These are phyloP conservation scores for Halophytophthora polymorphica DNA, from an alignment of 352 stramenopile genomes.

Conservation along the genomic window DNA sequence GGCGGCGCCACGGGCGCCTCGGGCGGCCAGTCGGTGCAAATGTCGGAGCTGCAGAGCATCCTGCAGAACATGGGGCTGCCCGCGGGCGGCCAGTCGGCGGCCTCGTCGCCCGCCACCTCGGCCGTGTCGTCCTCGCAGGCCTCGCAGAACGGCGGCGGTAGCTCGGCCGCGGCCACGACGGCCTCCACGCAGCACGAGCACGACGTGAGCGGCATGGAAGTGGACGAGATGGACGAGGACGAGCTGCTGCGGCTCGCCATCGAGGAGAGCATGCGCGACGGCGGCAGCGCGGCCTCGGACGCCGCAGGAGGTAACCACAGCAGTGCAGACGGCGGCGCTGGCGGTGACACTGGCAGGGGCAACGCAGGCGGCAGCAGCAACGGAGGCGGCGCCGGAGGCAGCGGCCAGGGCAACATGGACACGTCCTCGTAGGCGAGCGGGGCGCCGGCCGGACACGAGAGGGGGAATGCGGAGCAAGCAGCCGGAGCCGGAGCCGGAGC, in stretches of 20 bases:
- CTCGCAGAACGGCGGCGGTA: conserved; percentile 63
- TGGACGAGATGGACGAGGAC: conserved; percentile 86
- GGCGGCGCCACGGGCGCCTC: conserved; percentile 19
- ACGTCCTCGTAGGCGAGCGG: conserved; percentile 40
- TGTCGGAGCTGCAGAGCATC: conserved; percentile 86
- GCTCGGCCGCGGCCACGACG: conserved; percentile 66
- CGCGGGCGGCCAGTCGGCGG: conserved; percentile 51
- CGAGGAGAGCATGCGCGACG: conserved; percentile 86
- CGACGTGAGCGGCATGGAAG: conserved; percentile 76
- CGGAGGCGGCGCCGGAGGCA: conserved; percentile 13
- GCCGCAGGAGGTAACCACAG: conserved; percentile 43
- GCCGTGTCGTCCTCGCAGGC: conserved; percentile 74
- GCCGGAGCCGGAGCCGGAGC: neutral
- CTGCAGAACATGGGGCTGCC: conserved; percentile 87
- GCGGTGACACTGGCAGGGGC: conserved; percentile 18
- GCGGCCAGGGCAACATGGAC: conserved; percentile 37
- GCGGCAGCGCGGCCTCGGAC: conserved; percentile 37
- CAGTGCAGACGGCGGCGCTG: conserved; percentile 21
- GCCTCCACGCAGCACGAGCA: conserved; percentile 73
- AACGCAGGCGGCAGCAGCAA: conserved; percentile 14
- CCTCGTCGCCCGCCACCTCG: conserved; percentile 70
- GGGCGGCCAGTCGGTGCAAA: conserved; percentile 60
- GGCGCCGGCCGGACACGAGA: conserved; percentile 5
- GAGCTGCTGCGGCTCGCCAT: conserved; percentile 83
- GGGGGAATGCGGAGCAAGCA: neutral